Evolutionary conservation across 2,329 filamentous ascomycete species (phyloP).

Genomic region (Sporothrix humicola): DNA sequence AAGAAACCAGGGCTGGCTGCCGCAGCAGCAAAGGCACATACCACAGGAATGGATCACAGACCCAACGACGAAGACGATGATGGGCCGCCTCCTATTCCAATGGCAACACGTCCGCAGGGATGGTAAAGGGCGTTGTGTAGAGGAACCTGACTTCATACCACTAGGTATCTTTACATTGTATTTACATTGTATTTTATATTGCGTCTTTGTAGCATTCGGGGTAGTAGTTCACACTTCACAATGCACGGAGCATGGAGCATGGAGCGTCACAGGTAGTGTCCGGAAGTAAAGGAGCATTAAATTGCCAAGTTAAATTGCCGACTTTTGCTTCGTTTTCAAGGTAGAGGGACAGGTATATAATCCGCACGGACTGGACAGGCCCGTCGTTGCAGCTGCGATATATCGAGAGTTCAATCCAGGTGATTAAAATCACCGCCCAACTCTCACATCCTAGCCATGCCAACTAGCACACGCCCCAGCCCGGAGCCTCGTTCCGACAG

Average conservation of each 20-base stretch:
- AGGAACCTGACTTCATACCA: neutral
- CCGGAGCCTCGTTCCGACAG: conserved; percentile 12
- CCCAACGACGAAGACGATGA: conserved; percentile 41
- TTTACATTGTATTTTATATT: neutral
- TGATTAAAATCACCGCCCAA: neutral
- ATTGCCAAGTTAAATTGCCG: conserved; percentile 28
- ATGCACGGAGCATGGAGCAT: neutral
- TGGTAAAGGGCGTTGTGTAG: conserved; percentile 23
- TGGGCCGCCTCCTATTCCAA: conserved; percentile 58
- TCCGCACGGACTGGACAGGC: neutral
- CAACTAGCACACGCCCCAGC: neutral
- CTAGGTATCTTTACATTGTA: neutral
- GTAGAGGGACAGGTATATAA: neutral
- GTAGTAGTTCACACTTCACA: neutral
- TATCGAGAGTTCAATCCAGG: neutral
- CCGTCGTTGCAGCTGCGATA: neutral
- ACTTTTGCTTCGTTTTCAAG: conserved; percentile 21
- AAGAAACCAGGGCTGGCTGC: conserved; percentile 55
- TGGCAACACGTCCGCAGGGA: conserved; percentile 54
- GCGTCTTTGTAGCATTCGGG: neutral
- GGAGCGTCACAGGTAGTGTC: neutral
- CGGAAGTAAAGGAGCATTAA: neutral
- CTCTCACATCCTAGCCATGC: neutral
- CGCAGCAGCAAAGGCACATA: conserved; percentile 6
- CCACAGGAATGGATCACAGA: conserved; percentile 20